These are phyloP conservation scores for Ajuga chamaepitys DNA, from an alignment of 257 asterid species.

Conservation along the genomic window DNA sequence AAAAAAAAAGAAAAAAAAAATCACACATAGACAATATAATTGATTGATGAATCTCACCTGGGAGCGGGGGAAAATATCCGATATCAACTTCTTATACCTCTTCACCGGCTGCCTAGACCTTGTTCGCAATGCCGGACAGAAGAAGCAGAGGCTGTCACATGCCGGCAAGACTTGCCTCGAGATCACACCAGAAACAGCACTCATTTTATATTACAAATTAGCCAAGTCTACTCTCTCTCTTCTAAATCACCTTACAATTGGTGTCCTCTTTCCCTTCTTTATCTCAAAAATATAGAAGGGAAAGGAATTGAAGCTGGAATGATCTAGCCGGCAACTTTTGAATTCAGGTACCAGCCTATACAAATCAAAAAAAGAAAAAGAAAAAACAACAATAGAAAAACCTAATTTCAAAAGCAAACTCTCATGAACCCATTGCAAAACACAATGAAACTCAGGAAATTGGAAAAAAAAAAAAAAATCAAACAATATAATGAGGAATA, in stretches of 20 bases:
- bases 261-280: constrained; percentile 66
- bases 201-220: constrained; percentile 35
- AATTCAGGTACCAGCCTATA: constrained; percentile 58
- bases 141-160: constrained; percentile 87
- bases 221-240: not conserved
- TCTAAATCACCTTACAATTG: constrained; percentile 12
- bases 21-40: not conserved
- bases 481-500: constrained; percentile 3
- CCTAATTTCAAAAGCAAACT: constrained; percentile 29
- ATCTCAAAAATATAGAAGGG: constrained; percentile 51
- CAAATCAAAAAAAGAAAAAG: constrained; percentile 9
- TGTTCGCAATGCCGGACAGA: constrained; percentile 84
- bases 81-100: constrained; percentile 93
- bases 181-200: constrained; percentile 74
- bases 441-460: constrained; percentile 6
- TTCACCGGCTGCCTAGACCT: constrained; percentile 99
- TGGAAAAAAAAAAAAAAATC: not conserved
- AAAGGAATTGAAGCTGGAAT: constrained; percentile 41
- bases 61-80: constrained; percentile 78
- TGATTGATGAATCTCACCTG: constrained; percentile 51
- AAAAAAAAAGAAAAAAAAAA: too few relatives aligned
- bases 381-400: not conserved
- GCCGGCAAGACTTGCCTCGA: constrained; percentile 96
- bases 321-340: constrained; percentile 29
- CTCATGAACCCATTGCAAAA: constrained; percentile 22